Percentiles rank a stretch among this genome's conserved stretches.
These are phyloP conservation scores for Lasiodiplodia theobromae DNA, from an alignment of 2,329 filamentous ascomycete species.

Conservation along the genomic window DNA sequence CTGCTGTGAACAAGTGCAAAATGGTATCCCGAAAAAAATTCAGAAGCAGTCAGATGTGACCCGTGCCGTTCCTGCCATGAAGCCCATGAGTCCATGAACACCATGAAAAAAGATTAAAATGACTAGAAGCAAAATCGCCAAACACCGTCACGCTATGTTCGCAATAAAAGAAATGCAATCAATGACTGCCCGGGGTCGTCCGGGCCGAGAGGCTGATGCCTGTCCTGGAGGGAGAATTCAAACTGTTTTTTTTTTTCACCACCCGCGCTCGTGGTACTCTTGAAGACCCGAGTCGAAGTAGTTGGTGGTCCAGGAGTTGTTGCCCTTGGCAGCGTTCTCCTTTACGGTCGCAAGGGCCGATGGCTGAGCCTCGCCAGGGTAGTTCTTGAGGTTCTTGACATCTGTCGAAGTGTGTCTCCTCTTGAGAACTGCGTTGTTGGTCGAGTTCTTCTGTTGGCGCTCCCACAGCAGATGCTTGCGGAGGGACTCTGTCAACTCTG, in stretches of 20 bases:
- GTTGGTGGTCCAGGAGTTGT: slow-evolving; percentile 77
- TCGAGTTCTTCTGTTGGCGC: slow-evolving; percentile 90
- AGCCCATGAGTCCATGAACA: slow-evolving; percentile 18
- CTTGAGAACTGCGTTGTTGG: slow-evolving; percentile 87
- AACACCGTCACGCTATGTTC: slow-evolving; percentile 31
- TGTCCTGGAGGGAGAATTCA: slow-evolving; percentile 8
- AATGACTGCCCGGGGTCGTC: slow-evolving; percentile 12
- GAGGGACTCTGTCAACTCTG: slow-evolving; percentile 91
- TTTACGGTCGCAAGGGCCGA: slow-evolving; percentile 32
- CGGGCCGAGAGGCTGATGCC: neutral
- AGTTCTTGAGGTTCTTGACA: slow-evolving; percentile 85
- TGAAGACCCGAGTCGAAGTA: slow-evolving; percentile 84
- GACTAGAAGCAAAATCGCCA: slow-evolving; percentile 25
- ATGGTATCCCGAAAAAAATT: slow-evolving; percentile 46
- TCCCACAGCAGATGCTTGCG: slow-evolving; percentile 93
- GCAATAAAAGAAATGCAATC: slow-evolving; percentile 29
- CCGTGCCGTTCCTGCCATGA: slow-evolving; percentile 26
- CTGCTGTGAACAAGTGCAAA: slow-evolving; percentile 34
- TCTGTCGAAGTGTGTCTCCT: slow-evolving; percentile 84
- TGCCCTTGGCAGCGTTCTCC: slow-evolving; percentile 68
- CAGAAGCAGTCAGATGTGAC: slow-evolving; percentile 35
- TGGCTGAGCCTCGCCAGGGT: slow-evolving; percentile 69
- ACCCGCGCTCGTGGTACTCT: slow-evolving; percentile 86
- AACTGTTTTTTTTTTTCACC: slow-evolving; percentile 62
- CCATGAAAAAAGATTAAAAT: slow-evolving; percentile 22